phyloP scores from a whole-genome alignment of 2,329 filamentous ascomycete genomes.

The Xylaria sp. region DNA sequence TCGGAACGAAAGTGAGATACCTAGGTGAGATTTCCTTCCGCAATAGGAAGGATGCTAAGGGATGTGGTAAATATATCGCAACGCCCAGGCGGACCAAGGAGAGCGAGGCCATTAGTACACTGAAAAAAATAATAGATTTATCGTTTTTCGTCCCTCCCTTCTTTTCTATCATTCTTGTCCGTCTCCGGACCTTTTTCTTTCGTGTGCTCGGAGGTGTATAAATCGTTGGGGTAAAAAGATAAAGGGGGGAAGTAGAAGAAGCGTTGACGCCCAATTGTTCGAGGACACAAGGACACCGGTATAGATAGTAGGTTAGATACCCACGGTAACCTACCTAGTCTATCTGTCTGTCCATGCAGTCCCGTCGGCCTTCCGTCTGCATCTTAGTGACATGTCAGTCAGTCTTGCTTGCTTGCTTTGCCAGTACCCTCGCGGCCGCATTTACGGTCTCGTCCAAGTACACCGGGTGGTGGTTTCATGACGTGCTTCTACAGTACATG shows the following conservation, averaged over 20 bases:
- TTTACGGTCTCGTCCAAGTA: conserved; percentile 23
- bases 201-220: conserved; percentile 1
- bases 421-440: conserved; percentile 21
- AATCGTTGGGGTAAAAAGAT: conserved; percentile 1
- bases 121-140: background rate
- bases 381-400: conserved; percentile 26
- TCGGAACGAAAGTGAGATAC: conserved; percentile 1
- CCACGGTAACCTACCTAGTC: background rate
- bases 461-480: conserved; percentile 30
- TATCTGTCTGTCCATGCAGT: background rate
- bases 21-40: conserved; percentile 5
- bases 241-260: background rate
- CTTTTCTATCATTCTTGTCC: background rate
- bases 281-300: conserved; percentile 5
- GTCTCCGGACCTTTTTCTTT: background rate
- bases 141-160: background rate
- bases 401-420: conserved; percentile 22
- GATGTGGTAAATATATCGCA: conserved; percentile 19
- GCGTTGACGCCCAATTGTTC: conserved; percentile 29
- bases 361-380: conserved; percentile 8
- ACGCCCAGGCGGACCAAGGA: conserved; percentile 26
- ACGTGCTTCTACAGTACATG: conserved; percentile 25
- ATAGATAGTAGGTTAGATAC: conserved; percentile 4
- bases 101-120: conserved; percentile 2
- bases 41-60: conserved; percentile 15